Evolutionary conservation across 2,329 filamentous ascomycete species (phyloP), one percentile per base, ranked within the genome.

Genomic region (Colletotrichum liaoningense): DNA sequence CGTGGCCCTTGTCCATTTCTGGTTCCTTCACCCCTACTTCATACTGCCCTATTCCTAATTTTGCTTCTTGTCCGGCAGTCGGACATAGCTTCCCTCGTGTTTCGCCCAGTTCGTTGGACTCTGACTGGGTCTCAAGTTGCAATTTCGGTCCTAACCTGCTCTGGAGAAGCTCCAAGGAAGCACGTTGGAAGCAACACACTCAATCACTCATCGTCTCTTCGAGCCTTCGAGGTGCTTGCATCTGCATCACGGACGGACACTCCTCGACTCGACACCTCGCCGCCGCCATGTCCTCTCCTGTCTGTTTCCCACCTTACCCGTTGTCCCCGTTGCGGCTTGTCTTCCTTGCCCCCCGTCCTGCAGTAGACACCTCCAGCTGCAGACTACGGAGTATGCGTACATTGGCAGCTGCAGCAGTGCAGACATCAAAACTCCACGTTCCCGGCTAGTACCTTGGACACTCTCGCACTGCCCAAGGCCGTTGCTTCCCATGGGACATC

Each of bases 1-100:
- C 66, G 35, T 63, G 55, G 67, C 56, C 60, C 67, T 70, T 73
- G 67, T 56, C 67, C 46, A 12, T 38, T 73, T 70, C 42, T 22
- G 55, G 67, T 49, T 12, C 22, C 11, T 16, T 38, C 46, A 65
- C 60, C 67, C 70, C 30, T 46, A n/a, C 33, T 35, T 35, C 11
- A 35, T 35, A 35, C 59, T 73, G 70, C 56, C 24, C 70, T 73
- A 70, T 73, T 26, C 70, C 70, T 35, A 63, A 73, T 73, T 65
- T 62, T 73, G 70, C 63, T 62, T 35, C 60, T 49, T 57, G 67
- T 73, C 70, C 70, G 70, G 70, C 67, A 73, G 70, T 73, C 70
- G 60, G 67, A 62, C 60, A 60, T 49, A 26, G 33, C 60, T 19
- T 63, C 35, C 46, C 60, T 73, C 67, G 67, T 70, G 70, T 73